phyloP scores from a whole-genome alignment of 2,329 filamentous ascomycete genomes.

The Aureobasidium sp. region DNA sequence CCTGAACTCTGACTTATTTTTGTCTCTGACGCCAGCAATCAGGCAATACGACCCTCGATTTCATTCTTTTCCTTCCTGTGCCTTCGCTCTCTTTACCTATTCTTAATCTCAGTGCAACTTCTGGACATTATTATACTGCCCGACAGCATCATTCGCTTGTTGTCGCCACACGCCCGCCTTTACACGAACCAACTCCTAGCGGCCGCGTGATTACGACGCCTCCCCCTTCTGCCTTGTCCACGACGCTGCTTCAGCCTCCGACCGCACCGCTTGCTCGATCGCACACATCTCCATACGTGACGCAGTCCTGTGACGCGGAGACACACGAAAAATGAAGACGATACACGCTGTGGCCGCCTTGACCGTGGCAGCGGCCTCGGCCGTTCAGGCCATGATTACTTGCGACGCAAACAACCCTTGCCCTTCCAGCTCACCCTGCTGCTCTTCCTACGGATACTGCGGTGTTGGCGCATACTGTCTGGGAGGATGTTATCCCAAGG shows the following conservation, averaged over 20 bases:
- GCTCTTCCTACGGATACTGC: conserved; percentile 67
- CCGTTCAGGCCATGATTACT: conserved; percentile 23
- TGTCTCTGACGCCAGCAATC: conserved; percentile 8
- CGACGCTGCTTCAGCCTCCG: conserved; percentile 1
- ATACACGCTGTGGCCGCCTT: conserved; percentile 17
- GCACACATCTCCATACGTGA: neutral
- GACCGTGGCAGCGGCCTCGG: conserved; percentile 26
- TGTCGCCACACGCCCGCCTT: neutral
- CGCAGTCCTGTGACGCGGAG: neutral
- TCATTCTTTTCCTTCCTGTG: neutral
- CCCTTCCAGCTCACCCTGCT: conserved; percentile 29
- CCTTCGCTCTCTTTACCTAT: neutral
- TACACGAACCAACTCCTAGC: neutral
- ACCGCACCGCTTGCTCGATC: neutral
- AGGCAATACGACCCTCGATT: neutral
- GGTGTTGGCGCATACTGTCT: conserved; percentile 93
- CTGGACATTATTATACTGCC: neutral
- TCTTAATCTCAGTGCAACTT: neutral
- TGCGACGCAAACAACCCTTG: conserved; percentile 27
- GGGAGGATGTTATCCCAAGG: conserved; percentile 84
- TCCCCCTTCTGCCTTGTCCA: conserved; percentile 1
- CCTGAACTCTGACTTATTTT: conserved; percentile 11
- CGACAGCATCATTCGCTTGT: conserved; percentile 4
- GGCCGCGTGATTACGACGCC: conserved; percentile 10
- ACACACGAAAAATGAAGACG: conserved; percentile 3